Conservation (phyloP, 805 yeast species). For the Gaillardinia entomophila region DNA sequence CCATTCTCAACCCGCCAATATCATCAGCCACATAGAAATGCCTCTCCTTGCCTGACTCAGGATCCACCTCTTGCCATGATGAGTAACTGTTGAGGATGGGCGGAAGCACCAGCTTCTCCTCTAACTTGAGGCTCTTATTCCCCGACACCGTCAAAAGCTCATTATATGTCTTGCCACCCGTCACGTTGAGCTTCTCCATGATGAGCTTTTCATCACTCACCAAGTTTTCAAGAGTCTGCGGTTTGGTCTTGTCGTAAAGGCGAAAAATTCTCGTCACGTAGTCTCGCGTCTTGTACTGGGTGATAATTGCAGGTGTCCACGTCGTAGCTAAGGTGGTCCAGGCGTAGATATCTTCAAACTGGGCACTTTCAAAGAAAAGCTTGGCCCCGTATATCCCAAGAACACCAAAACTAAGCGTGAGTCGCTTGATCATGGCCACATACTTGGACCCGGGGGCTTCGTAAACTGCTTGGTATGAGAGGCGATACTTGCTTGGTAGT, state of each 20-base stretch:
- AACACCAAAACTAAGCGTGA: constrained; percentile 55
- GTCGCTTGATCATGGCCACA: constrained; percentile 56
- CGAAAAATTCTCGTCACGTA: constrained; percentile 71
- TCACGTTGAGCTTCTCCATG: constrained; percentile 59
- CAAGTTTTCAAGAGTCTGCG: constrained; percentile 62
- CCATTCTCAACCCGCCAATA: constrained; percentile 79
- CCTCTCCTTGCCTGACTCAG: constrained; percentile 26
- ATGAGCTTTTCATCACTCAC: constrained; percentile 57
- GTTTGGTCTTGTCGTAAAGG: constrained; percentile 55
- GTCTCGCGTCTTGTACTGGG: constrained; percentile 50
- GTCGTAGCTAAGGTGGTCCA: constrained; percentile 38
- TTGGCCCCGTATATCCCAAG: constrained; percentile 62
- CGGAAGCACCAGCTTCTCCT: constrained; percentile 12
- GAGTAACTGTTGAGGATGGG: constrained; percentile 19
- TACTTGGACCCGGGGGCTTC: constrained; percentile 58
- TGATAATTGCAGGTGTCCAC: constrained; percentile 51
- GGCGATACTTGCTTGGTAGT: constrained; percentile 47
- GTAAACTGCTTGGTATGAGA: constrained; percentile 59
- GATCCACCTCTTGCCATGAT: constrained; percentile 36
- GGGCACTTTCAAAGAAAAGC: constrained; percentile 47
- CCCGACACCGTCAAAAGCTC: constrained; percentile 46
- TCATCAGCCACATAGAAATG: constrained; percentile 62
- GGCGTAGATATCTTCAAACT: constrained; percentile 47
- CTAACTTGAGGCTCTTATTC: constrained; percentile 31
- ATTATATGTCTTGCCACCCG: constrained; percentile 64